Base-by-base conservation (phyloP, 257 asterid species). In the Salvia rosmarinus region DNA sequence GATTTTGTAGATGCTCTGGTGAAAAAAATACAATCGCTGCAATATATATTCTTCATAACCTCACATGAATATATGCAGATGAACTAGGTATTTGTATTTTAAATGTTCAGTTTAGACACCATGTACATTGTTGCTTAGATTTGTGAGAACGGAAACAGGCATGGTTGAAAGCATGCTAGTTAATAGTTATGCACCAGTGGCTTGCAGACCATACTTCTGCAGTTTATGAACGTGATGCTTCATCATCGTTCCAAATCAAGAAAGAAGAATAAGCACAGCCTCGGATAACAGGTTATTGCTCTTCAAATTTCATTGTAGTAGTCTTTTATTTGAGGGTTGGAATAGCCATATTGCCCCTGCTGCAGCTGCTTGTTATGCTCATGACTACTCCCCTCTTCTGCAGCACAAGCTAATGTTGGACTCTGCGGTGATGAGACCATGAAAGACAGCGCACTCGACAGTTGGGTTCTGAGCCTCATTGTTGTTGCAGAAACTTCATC, bases 401-500 rank as follows among this genome's bases (percentile, higher is more conserved):
- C 28, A 20, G 5, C 17, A 47, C 35, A 12, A 35, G 44, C 49
- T 9, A 9, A 44, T 5, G 47, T 73, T 42, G 61, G 67, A 47
- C 21, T 62, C 44, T 73, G 72, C 28, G 60, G 40, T 17, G 77
- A 47, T 19, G 74, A 17, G 43, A 47, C 57, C 37, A 23, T 46
- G 68, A 50, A 28, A 54, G 81, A 70, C 58, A 66, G 50, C 21
- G 81, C 85, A 76, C 19, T 43, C 10, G 85, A 74, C 10, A 82
- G 72, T 71, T 75, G 84, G 28, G 68, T 32, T 67, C 68, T 71
- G 44, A 82, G 85, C 16, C 76, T 70, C 66, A 73, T 23, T 21
- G 70, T 68, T 68, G 81, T 75, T 61, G 81, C 82, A 13, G 72
- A 56, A 72, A 78, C 82, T 66, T 77, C 72, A 37, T 80, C 77